These are phyloP conservation scores for Aspergillus sergii DNA, from an alignment of 2,329 filamentous ascomycete species.

Conservation along the genomic window DNA sequence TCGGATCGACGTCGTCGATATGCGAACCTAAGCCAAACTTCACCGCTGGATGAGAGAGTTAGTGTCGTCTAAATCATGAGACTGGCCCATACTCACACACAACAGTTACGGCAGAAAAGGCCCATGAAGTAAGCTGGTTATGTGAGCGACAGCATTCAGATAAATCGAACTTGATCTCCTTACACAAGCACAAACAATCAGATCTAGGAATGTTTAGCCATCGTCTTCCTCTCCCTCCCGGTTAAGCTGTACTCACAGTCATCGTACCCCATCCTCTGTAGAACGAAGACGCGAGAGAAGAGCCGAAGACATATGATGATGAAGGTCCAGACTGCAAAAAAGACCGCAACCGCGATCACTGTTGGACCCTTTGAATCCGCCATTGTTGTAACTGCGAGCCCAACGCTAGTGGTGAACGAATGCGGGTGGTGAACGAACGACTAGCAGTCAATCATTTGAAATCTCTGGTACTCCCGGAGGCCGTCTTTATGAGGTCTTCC, in stretches of 20 bases:
- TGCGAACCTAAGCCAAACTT: conserved; percentile 22
- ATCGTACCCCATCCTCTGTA: conserved; percentile 33
- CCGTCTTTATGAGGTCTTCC: not conserved
- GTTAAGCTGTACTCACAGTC: conserved; percentile 28
- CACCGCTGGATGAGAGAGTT: conserved; percentile 14
- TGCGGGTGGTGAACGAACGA: not conserved
- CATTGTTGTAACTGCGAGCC: not conserved
- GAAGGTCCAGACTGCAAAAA: conserved; percentile 42
- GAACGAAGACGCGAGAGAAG: conserved; percentile 44
- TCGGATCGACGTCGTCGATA: conserved; percentile 13
- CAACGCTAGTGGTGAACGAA: not conserved
- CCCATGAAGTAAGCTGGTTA: conserved; percentile 34
- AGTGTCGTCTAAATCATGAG: not conserved
- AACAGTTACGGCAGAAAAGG: conserved; percentile 40
- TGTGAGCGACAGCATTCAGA: not conserved
- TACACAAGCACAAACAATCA: conserved; percentile 36
- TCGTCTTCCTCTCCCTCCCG: not conserved
- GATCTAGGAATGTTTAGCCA: conserved; percentile 19
- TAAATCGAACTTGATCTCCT: conserved; percentile 2
- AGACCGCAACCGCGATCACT: conserved; percentile 37
- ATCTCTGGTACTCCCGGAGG: not conserved
- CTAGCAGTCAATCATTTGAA: not conserved
- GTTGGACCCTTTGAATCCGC: conserved; percentile 37
- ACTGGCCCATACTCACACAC: conserved; percentile 26
- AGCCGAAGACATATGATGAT: conserved; percentile 42